Evolutionary conservation across 2,329 filamentous ascomycete genomes (phyloP).

Genomic region (Fonsecaea monophora): DNA sequence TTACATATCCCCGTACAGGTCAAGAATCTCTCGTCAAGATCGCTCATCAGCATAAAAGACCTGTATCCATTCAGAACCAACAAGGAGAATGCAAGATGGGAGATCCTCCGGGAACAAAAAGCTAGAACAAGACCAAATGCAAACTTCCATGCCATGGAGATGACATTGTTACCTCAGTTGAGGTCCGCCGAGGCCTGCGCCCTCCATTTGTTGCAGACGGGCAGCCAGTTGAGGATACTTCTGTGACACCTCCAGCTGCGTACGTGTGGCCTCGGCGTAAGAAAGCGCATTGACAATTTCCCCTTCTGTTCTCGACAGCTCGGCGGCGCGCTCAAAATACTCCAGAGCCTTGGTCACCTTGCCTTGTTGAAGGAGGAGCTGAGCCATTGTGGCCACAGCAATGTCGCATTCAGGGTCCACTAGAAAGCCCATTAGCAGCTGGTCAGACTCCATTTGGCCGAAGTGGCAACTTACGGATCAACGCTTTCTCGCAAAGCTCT

Average conservation of each 20-base stretch:
- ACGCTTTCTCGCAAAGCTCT: slow-evolving; percentile 93
- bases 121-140: slow-evolving; percentile 14
- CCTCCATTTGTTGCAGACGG: slow-evolving; percentile 68
- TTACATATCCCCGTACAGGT: slow-evolving; percentile 28
- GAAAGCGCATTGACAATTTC: slow-evolving; percentile 96
- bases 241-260: slow-evolving; percentile 89
- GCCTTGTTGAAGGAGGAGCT: slow-evolving; percentile 94
- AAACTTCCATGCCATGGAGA: neutral
- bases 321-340: slow-evolving; percentile 96
- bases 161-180: slow-evolving; percentile 26
- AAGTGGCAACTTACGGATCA: slow-evolving; percentile 77
- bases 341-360: slow-evolving; percentile 93
- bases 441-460: slow-evolving; percentile 42
- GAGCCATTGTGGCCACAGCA: slow-evolving; percentile 97
- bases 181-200: slow-evolving; percentile 39
- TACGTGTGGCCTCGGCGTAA: slow-evolving; percentile 95
- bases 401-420: slow-evolving; percentile 99
- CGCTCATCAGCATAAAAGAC: slow-evolving; percentile 29
- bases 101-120: slow-evolving; percentile 22
- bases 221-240: slow-evolving; percentile 81
- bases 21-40: slow-evolving; percentile 29
- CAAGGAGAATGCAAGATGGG: slow-evolving; percentile 31
- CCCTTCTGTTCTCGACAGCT: slow-evolving; percentile 90
- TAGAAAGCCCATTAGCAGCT: slow-evolving; percentile 52
- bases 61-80: slow-evolving; percentile 18